Conservation (phyloP, 2,329 filamentous ascomycete genomes). For the Pestalotiopsis sp. region DNA sequence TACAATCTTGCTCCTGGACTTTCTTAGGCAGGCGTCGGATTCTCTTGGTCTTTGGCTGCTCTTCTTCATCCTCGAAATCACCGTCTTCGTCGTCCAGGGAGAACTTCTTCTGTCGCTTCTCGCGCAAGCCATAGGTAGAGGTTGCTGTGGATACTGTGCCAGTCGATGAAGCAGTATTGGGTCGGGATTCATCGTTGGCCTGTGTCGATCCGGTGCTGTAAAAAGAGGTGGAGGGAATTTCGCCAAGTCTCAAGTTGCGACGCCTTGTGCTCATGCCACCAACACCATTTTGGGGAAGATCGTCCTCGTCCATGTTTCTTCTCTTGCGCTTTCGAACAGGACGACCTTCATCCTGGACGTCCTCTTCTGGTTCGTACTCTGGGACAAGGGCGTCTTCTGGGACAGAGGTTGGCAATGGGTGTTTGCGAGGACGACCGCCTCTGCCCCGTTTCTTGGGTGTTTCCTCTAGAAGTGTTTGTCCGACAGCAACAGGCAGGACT, state of each 20-base stretch:
- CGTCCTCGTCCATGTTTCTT: slow-evolving; percentile 13
- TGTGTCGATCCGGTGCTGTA: slow-evolving; percentile 35
- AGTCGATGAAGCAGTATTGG: slow-evolving; percentile 54
- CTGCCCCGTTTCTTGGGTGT: slow-evolving; percentile 30
- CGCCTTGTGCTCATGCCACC: slow-evolving; percentile 16
- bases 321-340: slow-evolving; percentile 15
- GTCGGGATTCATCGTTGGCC: slow-evolving; percentile 47
- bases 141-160: slow-evolving; percentile 48
- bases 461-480: slow-evolving; percentile 20
- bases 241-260: slow-evolving; percentile 23
- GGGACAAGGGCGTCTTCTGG: slow-evolving; percentile 19
- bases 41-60: slow-evolving; percentile 29
- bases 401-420: slow-evolving; percentile 21
- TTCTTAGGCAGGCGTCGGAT: slow-evolving; percentile 28
- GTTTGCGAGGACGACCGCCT: slow-evolving; percentile 31
- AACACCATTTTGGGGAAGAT: slow-evolving; percentile 10
- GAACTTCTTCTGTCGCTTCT: slow-evolving; percentile 56
- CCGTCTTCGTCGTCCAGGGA: slow-evolving; percentile 47
- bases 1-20: slow-evolving; percentile 21
- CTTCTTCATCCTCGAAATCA: slow-evolving; percentile 32
- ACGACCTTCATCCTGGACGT: slow-evolving; percentile 8
- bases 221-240: slow-evolving; percentile 42
- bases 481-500: slow-evolving; percentile 3
- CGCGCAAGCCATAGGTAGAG: slow-evolving; percentile 53
- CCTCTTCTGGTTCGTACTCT: slow-evolving; percentile 12